Evolutionary conservation across 2,329 filamentous ascomycete genomes (phyloP).

Genomic region (Claviceps digitariae): DNA sequence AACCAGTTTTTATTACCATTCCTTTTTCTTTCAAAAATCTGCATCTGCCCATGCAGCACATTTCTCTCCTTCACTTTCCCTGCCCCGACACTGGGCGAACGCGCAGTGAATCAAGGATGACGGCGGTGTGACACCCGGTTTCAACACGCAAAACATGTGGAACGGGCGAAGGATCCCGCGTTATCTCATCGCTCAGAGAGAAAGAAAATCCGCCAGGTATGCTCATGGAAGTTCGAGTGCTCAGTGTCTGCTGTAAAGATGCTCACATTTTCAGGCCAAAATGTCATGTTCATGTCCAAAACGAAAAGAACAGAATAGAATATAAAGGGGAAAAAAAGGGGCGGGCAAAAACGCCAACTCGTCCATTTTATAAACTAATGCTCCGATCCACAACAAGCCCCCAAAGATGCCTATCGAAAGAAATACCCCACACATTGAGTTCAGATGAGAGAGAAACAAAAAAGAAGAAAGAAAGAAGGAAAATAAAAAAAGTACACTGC

Average conservation of each 20-base stretch:
- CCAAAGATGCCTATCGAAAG: neutral
- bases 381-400: neutral
- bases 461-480: neutral
- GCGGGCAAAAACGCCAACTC: slow-evolving; percentile 1
- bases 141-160: neutral
- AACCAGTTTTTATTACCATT: no score
- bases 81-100: neutral
- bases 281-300: neutral
- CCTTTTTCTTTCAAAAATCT: no score
- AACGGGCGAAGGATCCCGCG: neutral
- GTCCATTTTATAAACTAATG: slow-evolving; percentile 1
- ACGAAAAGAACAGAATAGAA: neutral
- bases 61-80: neutral
- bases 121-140: neutral
- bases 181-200: neutral
- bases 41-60: neutral
- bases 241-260: neutral
- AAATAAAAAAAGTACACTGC: neutral
- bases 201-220: neutral
- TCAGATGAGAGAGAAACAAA: neutral
- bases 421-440: neutral
- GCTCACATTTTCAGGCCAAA: neutral
- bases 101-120: neutral
- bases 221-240: neutral
- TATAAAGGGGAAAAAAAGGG: neutral